A percentile compares a stretch with the other conserved stretches of the same genome.
Conservation (phyloP, 495 filamentous ascomycete species). For the Aspergillus sparsus region DNA sequence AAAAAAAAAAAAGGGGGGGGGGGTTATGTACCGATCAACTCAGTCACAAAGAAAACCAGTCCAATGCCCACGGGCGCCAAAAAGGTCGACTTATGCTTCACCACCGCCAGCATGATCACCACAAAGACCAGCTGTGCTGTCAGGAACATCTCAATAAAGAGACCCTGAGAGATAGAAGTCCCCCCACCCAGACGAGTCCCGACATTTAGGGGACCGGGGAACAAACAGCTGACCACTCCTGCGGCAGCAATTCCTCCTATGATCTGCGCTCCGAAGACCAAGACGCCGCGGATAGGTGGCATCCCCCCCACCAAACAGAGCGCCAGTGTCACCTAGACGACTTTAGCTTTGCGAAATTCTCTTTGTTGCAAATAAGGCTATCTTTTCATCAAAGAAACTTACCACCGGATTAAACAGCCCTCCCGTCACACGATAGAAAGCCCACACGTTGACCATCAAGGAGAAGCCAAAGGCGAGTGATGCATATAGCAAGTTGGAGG, state of each 20-base stretch:
- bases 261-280: constrained; percentile 57
- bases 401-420: constrained; percentile 74
- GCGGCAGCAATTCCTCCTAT: constrained; percentile 59
- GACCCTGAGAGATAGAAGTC: constrained; percentile 61
- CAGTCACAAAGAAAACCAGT: constrained; percentile 66
- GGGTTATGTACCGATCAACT: constrained; percentile 57
- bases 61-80: constrained; percentile 80
- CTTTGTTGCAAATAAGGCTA: background rate
- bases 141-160: constrained; percentile 81
- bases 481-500: constrained; percentile 64
- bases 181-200: constrained; percentile 58
- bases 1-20: background rate
- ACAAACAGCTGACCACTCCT: constrained; percentile 62
- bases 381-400: constrained; percentile 17
- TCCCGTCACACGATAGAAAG: constrained; percentile 32
- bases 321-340: constrained; percentile 56
- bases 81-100: constrained; percentile 79
- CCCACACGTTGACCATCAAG: constrained; percentile 79
- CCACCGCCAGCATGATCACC: constrained; percentile 80
- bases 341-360: background rate
- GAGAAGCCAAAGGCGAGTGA: constrained; percentile 72
- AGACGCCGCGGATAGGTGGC: constrained; percentile 47
- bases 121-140: constrained; percentile 76
- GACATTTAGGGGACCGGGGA: constrained; percentile 64
- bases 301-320: constrained; percentile 59